Evolutionary conservation across 495 filamentous ascomycete species (phyloP), one percentile per base, ranked within the genome.

Genomic region (Hypomontagnella monticulosa): DNA sequence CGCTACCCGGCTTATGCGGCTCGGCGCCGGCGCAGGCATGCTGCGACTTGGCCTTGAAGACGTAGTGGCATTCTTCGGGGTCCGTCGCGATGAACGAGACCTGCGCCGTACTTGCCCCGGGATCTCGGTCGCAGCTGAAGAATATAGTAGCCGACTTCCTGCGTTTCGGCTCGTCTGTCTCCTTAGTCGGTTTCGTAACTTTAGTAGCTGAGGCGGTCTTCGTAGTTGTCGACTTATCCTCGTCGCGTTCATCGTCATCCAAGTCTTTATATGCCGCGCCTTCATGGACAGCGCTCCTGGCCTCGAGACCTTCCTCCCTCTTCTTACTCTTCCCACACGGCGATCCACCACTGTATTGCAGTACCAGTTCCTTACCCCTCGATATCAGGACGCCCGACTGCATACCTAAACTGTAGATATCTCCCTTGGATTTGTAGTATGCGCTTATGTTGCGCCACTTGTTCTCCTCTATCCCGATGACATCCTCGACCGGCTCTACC

Each of bases 291-390:
- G 55, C 43, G 19, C 69, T 53, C 18, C 74, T 67, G 43, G 68
- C 66, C 57, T 61, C 42, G 23, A 63, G 14, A 18, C 51, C 43
- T n/a, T 57, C 52, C 14, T 34, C 49, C 41, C 70, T 72, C 48
- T 70, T 75, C n/a, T 69, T 71, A 8, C 60, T 58, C 44, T 76
- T 68, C 20, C 80, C 83, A 70, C 93, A 97, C 7, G 90, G 92
- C 0, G 94, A 97, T 20, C 96, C 96, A 58, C 91, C 85, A 16
- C 87, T 92, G 74, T 98, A 98, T 74, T 96, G 93, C 44, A 99
- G 79, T 23, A 98, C 88, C 4, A 99, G 86, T 74, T 97, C 96
- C 61, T 91, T 88, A 47, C 96, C 96, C 4, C 93, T 87, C 68
- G 96, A 90, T 47, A 90, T 80, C 33, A 91, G 88, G 4, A 84